Evolutionary conservation across 305 asterid genomes (phyloP), one percentile per base, ranked within the genome.

Genomic region (Coffea humblotiana): DNA sequence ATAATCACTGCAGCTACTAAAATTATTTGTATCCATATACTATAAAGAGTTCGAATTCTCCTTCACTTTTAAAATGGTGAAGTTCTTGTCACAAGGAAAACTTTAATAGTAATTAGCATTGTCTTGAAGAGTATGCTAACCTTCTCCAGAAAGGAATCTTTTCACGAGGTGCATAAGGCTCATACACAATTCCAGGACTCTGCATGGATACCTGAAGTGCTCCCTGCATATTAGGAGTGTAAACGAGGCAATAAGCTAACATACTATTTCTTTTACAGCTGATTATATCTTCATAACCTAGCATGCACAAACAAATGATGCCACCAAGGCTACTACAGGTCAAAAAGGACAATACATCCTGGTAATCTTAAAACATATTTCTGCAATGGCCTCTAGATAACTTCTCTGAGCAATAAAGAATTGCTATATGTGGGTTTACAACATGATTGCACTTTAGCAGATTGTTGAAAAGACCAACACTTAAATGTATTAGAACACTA

Each of bases 151-250:
- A 94, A 32, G 98, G 79, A 75, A 92, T 85, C 66, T 88, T 87
- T 72, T 91, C 97, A 65, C 92, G 91, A 77, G 89, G 86, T 64
- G 93, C 83, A 90, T 96, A 96, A 77, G 98, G 99, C 84, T 96
- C 99, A 58, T 84, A 88, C n/a, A 96, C 83, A 75, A 94, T 82
- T 77, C 99, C 99, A 81, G 98, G 97, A 83, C 97, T 96, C 75
- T 85, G 77, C 89, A 91, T 81, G 68, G 98, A 83, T 71, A 96
- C 87, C 77, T 85, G 85, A 73, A 90, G 78, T 71, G 92, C 82
- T 66, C 91, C 95, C 99, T 96, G 90, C 85, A 84, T 75, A 72
- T 84, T 68, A 58, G 86, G 85, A 76, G 64, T 66, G 49, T 69
- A 76, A 64, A 72, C 83, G 82, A 61, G 78, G 29, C 43, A 74